Conservation (phyloP, 495 filamentous ascomycete species). For the Aspergillus cavernicola region DNA sequence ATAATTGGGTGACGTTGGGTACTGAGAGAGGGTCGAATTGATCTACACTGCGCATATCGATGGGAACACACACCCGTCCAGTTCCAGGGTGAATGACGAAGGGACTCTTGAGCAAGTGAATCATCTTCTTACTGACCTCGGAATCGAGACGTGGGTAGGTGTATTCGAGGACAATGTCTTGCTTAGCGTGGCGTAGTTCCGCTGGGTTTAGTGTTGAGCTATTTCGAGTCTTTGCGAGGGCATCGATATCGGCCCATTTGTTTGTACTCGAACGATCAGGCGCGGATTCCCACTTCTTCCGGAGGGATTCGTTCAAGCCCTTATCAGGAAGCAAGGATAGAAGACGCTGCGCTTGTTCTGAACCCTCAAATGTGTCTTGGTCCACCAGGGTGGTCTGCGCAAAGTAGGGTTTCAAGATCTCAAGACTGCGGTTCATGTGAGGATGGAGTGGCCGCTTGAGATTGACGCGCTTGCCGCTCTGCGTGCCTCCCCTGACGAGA, state of each 20-base stretch:
- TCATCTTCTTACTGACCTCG: slow-evolving; percentile 94
- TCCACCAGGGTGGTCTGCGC: slow-evolving; percentile 70
- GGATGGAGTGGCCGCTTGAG: slow-evolving; percentile 84
- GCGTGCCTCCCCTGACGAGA: slow-evolving; percentile 74
- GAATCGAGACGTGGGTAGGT: slow-evolving; percentile 97
- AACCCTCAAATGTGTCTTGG: slow-evolving; percentile 79
- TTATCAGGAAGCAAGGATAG: slow-evolving; percentile 76
- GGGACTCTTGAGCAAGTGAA: slow-evolving; percentile 92
- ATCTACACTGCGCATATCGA: slow-evolving; percentile 65
- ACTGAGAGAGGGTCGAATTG: slow-evolving; percentile 83
- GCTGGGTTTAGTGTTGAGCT: slow-evolving; percentile 60
- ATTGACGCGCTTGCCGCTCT: slow-evolving; percentile 85
- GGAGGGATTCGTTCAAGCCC: slow-evolving; percentile 65
- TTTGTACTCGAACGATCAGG: slow-evolving; percentile 66
- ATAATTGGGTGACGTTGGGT: slow-evolving; percentile 76
- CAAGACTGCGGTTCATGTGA: slow-evolving; percentile 80
- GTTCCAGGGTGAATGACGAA: slow-evolving; percentile 97
- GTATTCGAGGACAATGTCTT: slow-evolving; percentile 93
- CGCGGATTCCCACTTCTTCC: slow-evolving; percentile 84
- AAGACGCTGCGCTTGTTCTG: slow-evolving; percentile 66
- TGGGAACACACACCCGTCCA: slow-evolving; percentile 90
- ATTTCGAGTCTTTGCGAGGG: slow-evolving; percentile 68
- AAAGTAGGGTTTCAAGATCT: slow-evolving; percentile 76
- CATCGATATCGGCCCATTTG: slow-evolving; percentile 94
- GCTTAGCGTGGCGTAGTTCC: slow-evolving; percentile 79